These are phyloP conservation scores for Alternaria sp. DNA, from an alignment of 2,329 filamentous ascomycete species.

Conservation along the genomic window DNA sequence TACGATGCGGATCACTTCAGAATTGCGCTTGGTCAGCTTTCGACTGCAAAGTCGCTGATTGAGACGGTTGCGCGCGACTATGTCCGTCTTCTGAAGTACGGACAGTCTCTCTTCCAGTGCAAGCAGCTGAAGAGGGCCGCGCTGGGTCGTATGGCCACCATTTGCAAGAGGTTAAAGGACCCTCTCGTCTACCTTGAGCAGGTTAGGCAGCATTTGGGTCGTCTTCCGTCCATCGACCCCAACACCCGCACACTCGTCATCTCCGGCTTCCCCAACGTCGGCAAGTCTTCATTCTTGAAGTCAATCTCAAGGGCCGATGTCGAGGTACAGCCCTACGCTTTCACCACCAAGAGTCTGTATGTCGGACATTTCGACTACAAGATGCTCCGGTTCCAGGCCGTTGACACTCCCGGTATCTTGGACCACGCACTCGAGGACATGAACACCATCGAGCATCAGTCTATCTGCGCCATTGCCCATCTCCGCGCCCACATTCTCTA, in stretches of 20 bases:
- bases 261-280: conserved; percentile 90
- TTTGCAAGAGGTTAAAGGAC: conserved; percentile 93
- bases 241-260: conserved; percentile 96
- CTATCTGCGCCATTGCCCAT: conserved; percentile 96
- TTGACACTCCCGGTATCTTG: conserved; percentile 97
- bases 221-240: conserved; percentile 97
- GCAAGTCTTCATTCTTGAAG: conserved; percentile 94
- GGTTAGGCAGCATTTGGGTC: conserved; percentile 93
- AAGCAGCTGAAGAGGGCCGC: conserved; percentile 98
- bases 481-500: conserved; percentile 93
- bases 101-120: conserved; percentile 89
- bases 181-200: conserved; percentile 95
- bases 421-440: conserved; percentile 98
- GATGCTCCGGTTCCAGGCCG: conserved; percentile 85
- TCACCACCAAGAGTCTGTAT: conserved; percentile 97
- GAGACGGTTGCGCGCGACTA: conserved; percentile 97
- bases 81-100: conserved; percentile 94
- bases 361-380: conserved; percentile 99
- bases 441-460: conserved; percentile 99
- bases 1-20: conserved; percentile 73
- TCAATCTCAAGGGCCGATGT: conserved; percentile 94
- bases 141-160: conserved; percentile 96
- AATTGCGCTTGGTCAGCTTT: conserved; percentile 94
- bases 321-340: conserved; percentile 96
- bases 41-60: conserved; percentile 93